phyloP scores from a whole-genome alignment of 306 rosid genomes.

The Cicer chorassanicum region DNA sequence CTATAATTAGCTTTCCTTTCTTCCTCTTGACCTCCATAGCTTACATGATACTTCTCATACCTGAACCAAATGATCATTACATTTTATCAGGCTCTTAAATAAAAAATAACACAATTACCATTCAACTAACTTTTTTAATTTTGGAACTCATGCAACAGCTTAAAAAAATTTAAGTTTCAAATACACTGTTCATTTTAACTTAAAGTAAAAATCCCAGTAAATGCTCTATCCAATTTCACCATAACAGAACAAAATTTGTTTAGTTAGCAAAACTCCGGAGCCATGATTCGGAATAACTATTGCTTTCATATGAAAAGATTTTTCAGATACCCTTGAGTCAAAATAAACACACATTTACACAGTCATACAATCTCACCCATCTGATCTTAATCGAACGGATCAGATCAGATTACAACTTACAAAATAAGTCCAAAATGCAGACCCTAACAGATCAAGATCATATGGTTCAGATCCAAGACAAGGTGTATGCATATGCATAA shows the following conservation, averaged over 20 bases:
- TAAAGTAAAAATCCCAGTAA: slow-evolving; percentile 25
- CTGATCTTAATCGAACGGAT: neutral
- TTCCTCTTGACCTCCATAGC: slow-evolving; percentile 81
- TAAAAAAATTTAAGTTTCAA: neutral
- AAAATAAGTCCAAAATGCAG: neutral
- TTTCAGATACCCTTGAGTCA: too few relatives aligned
- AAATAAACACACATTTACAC: too few relatives aligned
- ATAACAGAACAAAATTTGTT: neutral
- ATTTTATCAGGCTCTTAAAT: neutral
- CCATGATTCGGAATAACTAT: neutral
- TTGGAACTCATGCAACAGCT: neutral
- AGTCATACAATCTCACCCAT: neutral
- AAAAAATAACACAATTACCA: neutral
- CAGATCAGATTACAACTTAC: neutral
- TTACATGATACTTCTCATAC: slow-evolving; percentile 95
- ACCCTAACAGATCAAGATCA: neutral
- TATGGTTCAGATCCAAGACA: neutral
- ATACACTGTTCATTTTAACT: neutral
- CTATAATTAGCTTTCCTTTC: slow-evolving; percentile 82
- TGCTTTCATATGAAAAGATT: neutral
- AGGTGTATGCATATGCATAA: neutral
- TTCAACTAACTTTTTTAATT: neutral
- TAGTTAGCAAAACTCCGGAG: neutral
- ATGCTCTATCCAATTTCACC: neutral
- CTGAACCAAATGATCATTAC: slow-evolving; percentile 54